A percentile compares a stretch with the other conserved stretches of the same genome.
Conservation (phyloP, 331 rosid species). For the Prunus yedoensis region DNA sequence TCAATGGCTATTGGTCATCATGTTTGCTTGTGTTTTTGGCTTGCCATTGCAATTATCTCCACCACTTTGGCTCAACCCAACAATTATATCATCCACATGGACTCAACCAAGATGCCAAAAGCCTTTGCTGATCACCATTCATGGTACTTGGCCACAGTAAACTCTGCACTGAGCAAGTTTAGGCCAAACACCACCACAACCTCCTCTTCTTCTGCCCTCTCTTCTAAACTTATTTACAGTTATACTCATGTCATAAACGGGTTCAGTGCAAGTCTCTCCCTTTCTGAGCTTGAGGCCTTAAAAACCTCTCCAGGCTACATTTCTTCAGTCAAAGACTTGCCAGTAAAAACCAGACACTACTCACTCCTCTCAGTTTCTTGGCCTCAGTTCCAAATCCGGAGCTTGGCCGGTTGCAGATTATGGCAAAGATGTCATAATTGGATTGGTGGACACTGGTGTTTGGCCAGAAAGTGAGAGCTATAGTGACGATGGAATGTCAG, state of each 20-base stretch:
- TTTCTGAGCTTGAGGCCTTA: constrained; percentile 49
- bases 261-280: constrained; percentile 63
- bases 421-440: constrained; percentile 68
- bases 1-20: constrained; percentile 32
- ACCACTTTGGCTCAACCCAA: constrained; percentile 30
- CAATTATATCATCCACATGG: constrained; percentile 76
- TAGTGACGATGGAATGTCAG: constrained; percentile 44
- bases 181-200: not conserved
- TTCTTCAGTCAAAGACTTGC: constrained; percentile 42
- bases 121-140: constrained; percentile 46
- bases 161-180: constrained; percentile 25
- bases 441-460: constrained; percentile 70
- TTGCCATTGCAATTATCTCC: constrained; percentile 14
- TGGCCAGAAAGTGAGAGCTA: constrained; percentile 84
- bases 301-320: constrained; percentile 53
- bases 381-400: constrained; percentile 43
- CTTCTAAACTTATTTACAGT: constrained; percentile 51
- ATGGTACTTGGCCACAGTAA: constrained; percentile 58
- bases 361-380: constrained; percentile 57
- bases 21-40: constrained; percentile 6
- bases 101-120: constrained; percentile 66
- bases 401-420: constrained; percentile 49
- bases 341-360: constrained; percentile 59
- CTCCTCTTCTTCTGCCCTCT: constrained; percentile 1
- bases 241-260: constrained; percentile 66